Evolutionary conservation across 2,329 filamentous ascomycete species (phyloP), one percentile per base, ranked within the genome.

Genomic region (Scedosporium apiospermum): DNA sequence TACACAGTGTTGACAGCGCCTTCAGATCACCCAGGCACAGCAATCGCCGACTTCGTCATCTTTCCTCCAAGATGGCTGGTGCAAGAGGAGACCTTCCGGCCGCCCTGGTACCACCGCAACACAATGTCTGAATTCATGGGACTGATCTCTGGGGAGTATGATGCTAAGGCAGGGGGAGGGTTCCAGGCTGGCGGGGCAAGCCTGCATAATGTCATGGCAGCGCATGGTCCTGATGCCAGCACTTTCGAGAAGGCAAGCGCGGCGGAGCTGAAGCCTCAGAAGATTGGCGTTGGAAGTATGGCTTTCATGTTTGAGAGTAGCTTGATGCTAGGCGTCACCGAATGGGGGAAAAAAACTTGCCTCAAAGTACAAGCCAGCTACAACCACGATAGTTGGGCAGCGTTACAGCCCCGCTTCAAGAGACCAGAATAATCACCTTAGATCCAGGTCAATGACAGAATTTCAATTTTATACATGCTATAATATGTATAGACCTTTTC

Each of bases 341-440:
- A 88, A 63, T 90, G 87, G 87, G 88, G 87, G 1, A 73, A 83
- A 64, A 72, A 74, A 66, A 80, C 83, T 65, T 93, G 81, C 62
- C 72, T 76, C 66, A 83, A 82, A 72, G 78, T 83, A 16, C 82
- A 85, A 76, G 80, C 85, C 66, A 83, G 83, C 63, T 96, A 95
- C 70, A 92, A 86, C 71, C 84, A 87, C 63, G 89, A 96, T 77
- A 93, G 89, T 72, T 96, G 91, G 91, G 86, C 80, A 30, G 82
- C 82, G 0, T 75, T 90, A 61, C 83, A 84, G 73, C 80, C 85
- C 49, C 83, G 88, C 70, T 89, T 87, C 79, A 74, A 75, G 69
- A 69, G 69, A 68, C 77, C 79, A 0, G 73, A 74, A 38, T 38
- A 38, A 14, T 3, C 34, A 14, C 4, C 10, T 38, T 38, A 14